Percentiles rank a stretch among this genome's conserved stretches.
Conservation (phyloP, 306 rosid genomes). For the Biancaea sappan region DNA sequence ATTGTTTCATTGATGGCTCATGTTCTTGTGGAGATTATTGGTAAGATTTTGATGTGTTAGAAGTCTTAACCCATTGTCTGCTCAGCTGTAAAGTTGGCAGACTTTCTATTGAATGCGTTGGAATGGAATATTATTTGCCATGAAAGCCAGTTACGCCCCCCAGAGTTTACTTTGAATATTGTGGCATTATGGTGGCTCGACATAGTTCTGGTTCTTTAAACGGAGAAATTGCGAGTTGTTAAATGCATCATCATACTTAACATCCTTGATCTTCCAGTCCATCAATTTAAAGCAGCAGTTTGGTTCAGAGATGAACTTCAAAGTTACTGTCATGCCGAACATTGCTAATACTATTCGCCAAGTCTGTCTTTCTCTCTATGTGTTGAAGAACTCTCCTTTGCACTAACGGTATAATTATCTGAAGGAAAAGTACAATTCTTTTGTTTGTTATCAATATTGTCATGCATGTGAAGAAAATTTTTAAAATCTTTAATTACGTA, state of each 20-base stretch:
- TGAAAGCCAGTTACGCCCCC: neutral
- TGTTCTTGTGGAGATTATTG: conserved; percentile 80
- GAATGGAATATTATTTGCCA: neutral
- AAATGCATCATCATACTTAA: neutral
- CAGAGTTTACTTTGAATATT: conserved; percentile 12
- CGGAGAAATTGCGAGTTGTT: conserved; percentile 27
- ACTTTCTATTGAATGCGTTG: conserved; percentile 12
- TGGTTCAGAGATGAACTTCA: conserved; percentile 18
- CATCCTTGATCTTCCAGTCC: neutral
- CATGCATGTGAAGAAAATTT: no score
- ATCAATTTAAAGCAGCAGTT: conserved; percentile 29
- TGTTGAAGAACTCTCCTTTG: neutral
- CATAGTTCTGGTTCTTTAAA: conserved; percentile 19
- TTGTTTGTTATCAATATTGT: no score
- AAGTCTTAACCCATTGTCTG: conserved; percentile 6
- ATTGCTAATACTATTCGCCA: neutral
- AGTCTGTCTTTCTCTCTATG: neutral
- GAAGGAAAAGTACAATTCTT: no score
- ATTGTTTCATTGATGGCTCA: conserved; percentile 57
- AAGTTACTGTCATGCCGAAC: neutral
- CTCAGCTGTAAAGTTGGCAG: conserved; percentile 12
- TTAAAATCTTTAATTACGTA: no score
- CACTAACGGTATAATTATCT: no score
- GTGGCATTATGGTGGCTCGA: neutral
- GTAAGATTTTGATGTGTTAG: conserved; percentile 37